Base-by-base conservation (phyloP, 495 filamentous ascomycete species). In the Trichocladium antarcticum region DNA sequence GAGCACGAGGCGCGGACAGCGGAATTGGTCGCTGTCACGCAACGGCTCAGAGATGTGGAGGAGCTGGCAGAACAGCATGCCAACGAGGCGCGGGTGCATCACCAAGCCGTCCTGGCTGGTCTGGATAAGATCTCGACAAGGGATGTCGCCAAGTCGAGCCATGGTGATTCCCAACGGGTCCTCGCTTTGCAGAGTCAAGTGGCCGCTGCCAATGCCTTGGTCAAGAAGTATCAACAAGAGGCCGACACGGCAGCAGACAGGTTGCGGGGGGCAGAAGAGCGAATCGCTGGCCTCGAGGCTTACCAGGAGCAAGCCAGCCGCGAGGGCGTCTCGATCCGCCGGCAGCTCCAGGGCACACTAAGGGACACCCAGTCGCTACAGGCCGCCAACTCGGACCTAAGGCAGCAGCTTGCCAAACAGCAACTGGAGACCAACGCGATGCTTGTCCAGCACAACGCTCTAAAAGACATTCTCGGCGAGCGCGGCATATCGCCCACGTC, bases 301-400 rank as follows among this genome's bases (percentile, higher is more conserved):
- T 95, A 95, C 62, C 92, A 99, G 68, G 90, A 96, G 59, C 92
- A 99, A 68, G 81, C 89, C 5, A 96, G 89, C 62, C 75, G 92
- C 29, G 92, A 99, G 65, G 84, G 87, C 29, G 77, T 99, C 47
- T 78, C 83, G 28, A 82, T 96, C 36, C 82, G 93, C 28, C 80
- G 89, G 62, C 89, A 95, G 57, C 76, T 99, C 45, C 89, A 96
- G 62, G 74, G 77, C 27, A 80, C 84, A 2, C 72, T 92, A 55
- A 83, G 80, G 53, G 89, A 99, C 36, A 78, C 79, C 37, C 87
- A 93, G 58, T 71, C 73, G 2, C 71, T 87, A 12, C 83, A 87
- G 40, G 74, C 84, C 6, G 75, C 84, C 51, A 89, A 87, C 58
- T 73, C 80, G 19, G 88, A 94, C 17, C 68, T 92, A 54, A 84